These are phyloP conservation scores for Barbarea vulgaris DNA, from an alignment of 345 rosid genomes.

Conservation along the genomic window DNA sequence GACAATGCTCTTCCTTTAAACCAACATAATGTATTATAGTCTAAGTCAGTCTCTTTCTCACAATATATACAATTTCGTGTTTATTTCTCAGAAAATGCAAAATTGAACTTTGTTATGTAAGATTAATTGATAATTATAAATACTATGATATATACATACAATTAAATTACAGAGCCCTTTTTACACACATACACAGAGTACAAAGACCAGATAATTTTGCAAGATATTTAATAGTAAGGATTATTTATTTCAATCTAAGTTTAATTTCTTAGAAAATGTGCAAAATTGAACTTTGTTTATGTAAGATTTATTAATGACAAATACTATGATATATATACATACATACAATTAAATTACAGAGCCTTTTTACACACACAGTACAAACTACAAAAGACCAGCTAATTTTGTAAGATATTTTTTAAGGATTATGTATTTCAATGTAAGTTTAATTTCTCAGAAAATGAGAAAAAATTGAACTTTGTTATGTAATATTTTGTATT, in stretches of 20 bases:
- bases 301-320: too few relatives aligned
- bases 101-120: background rate
- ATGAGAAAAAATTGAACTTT: too few relatives aligned
- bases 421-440: too few relatives aligned
- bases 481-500: too few relatives aligned
- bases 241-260: background rate
- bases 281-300: too few relatives aligned
- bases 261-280: background rate
- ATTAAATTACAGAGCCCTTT: background rate
- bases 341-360: background rate
- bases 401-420: too few relatives aligned
- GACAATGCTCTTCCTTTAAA: slow-evolving; percentile 58
- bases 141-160: background rate
- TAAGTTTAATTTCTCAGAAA: too few relatives aligned
- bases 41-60: background rate
- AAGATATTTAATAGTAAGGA: background rate
- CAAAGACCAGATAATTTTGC: background rate
- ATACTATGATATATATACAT: background rate
- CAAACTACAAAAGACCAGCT: too few relatives aligned
- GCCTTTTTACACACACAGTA: background rate
- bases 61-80: background rate
- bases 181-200: background rate
- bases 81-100: background rate
- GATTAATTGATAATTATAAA: too few relatives aligned
- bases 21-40: slow-evolving; percentile 3